Conservation (phyloP, 495 filamentous ascomycete genomes). For the Lophiostoma macrostomum region DNA sequence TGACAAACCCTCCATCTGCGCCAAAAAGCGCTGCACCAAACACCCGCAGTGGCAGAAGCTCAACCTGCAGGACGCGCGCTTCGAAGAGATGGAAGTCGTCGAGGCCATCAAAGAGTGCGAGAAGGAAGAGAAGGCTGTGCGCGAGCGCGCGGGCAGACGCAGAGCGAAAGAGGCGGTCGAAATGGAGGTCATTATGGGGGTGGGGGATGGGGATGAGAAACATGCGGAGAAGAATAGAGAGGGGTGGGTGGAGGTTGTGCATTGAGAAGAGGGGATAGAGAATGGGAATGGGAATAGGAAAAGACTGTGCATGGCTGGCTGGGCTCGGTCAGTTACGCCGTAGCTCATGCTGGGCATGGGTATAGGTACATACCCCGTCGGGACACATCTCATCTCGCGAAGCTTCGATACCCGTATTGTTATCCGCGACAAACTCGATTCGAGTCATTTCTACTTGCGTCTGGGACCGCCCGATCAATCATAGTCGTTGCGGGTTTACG, state of each 20-base stretch:
- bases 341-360: too few relatives aligned
- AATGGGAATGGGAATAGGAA: too few relatives aligned
- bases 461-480: too few relatives aligned
- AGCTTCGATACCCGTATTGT: too few relatives aligned
- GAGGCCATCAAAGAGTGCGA: constrained; percentile 40
- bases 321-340: too few relatives aligned
- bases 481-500: too few relatives aligned
- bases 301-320: too few relatives aligned
- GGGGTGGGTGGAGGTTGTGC: constrained; percentile 27
- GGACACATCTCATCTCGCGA: too few relatives aligned
- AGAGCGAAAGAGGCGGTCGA: constrained; percentile 13
- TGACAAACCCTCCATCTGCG: constrained; percentile 32
- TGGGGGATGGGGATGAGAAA: not conserved
- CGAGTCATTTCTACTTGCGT: too few relatives aligned
- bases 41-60: constrained; percentile 44
- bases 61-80: constrained; percentile 40
- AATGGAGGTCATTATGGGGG: constrained; percentile 5
- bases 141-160: constrained; percentile 32
- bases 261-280: too few relatives aligned
- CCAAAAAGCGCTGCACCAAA: constrained; percentile 40
- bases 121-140: constrained; percentile 38
- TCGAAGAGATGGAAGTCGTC: constrained; percentile 40
- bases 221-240: constrained; percentile 26
- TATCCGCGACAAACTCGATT: too few relatives aligned
- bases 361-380: too few relatives aligned